phyloP scores from a whole-genome alignment of 2,329 filamentous ascomycete species.

The Lachnellula willkommii region DNA sequence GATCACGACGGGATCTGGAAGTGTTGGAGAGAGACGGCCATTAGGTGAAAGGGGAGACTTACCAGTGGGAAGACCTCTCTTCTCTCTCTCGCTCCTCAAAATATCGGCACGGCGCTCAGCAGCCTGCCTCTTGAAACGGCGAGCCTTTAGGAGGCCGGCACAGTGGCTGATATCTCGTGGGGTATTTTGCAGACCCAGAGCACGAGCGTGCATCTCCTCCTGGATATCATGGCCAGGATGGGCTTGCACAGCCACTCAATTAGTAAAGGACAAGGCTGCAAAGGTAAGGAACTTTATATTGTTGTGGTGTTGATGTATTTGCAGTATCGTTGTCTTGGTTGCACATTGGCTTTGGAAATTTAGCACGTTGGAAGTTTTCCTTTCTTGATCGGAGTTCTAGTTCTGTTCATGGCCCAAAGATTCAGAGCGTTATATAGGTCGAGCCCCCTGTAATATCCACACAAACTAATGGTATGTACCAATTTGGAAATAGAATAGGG shows the following conservation, averaged over 20 bases:
- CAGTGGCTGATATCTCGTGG: conserved; percentile 7
- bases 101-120: conserved; percentile 9
- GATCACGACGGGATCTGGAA: neutral
- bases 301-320: neutral
- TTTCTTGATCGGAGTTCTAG: too few species aligned
- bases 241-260: neutral
- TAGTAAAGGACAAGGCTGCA: neutral
- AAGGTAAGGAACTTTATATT: neutral
- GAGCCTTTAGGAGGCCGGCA: conserved; percentile 29
- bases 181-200: neutral
- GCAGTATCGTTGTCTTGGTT: too few species aligned
- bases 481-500: too few species aligned
- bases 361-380: too few species aligned
- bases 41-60: neutral
- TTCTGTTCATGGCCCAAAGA: too few species aligned
- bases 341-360: too few species aligned
- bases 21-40: neutral
- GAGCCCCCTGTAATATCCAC: too few species aligned
- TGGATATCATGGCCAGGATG: neutral
- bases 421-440: too few species aligned
- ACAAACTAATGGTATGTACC: too few species aligned
- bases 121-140: conserved; percentile 29
- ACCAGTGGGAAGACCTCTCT: conserved; percentile 9
- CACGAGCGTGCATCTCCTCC: neutral
- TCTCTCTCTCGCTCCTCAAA: conserved; percentile 2